phyloP scores from a whole-genome alignment of 495 filamentous ascomycete genomes.

The Articulospora tetracladia region DNA sequence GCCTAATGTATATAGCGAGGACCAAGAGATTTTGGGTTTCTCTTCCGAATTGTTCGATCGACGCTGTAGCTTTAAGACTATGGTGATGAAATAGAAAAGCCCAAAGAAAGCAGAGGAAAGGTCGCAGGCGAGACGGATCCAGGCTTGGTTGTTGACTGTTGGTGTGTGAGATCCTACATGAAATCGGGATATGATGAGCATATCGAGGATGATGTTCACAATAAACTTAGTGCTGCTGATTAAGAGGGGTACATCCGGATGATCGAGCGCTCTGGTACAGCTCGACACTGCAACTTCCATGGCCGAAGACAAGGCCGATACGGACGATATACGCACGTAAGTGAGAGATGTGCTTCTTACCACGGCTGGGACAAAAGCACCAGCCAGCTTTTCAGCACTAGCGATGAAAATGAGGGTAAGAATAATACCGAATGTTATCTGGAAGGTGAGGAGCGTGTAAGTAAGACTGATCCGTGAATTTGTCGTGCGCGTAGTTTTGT shows the following conservation, averaged over 20 bases:
- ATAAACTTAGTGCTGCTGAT: slow-evolving; percentile 60
- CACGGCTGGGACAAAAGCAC: slow-evolving; percentile 59
- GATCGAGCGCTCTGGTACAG: slow-evolving; percentile 63
- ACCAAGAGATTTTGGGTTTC: slow-evolving; percentile 31
- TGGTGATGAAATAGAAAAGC: slow-evolving; percentile 54
- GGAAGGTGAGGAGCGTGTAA: slow-evolving; percentile 60
- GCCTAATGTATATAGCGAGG: slow-evolving; percentile 45
- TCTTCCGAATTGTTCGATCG: slow-evolving; percentile 7
- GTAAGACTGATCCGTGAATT: slow-evolving; percentile 53
- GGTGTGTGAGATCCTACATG: slow-evolving; percentile 53
- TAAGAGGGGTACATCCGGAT: slow-evolving; percentile 68
- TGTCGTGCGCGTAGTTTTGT: slow-evolving; percentile 51
- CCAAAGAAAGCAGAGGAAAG: slow-evolving; percentile 53
- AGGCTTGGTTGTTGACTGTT: slow-evolving; percentile 59
- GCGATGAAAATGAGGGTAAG: slow-evolving; percentile 61
- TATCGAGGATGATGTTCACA: slow-evolving; percentile 66
- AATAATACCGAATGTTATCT: slow-evolving; percentile 50
- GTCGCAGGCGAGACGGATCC: slow-evolving; percentile 59
- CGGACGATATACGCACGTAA: slow-evolving; percentile 65
- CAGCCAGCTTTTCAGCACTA: slow-evolving; percentile 49
- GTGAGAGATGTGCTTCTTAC: slow-evolving; percentile 50
- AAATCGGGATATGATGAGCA: slow-evolving; percentile 66
- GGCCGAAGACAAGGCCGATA: slow-evolving; percentile 57
- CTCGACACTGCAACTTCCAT: slow-evolving; percentile 59
- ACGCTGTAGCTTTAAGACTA: background rate